Base-by-base conservation (phyloP, 352 stramenopile genomes). In the Phytophthora citrophthora region DNA sequence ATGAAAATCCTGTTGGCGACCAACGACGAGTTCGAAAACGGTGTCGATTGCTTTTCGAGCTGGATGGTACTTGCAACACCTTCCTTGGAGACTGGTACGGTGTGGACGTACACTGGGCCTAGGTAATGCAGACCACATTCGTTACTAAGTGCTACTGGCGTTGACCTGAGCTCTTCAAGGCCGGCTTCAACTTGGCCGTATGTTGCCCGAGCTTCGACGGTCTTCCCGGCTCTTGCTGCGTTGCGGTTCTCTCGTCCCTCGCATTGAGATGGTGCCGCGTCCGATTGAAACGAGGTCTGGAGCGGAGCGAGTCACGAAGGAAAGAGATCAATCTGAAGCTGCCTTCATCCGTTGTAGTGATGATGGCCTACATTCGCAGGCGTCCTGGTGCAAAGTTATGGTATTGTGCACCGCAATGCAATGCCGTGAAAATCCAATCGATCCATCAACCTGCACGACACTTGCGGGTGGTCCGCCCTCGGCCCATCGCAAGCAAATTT, bases 401-500 rank as follows among this genome's bases (percentile, higher is more conserved):
- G 20, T 20, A 32, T 32, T 32, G 5, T 47, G 36, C 36, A 16
- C 36, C 36, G 36, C 36, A 32, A 32, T 48, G 41, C 27, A 32
- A 11, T 32, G 27, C 5, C 10, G 27, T 32, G 38, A 63, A 24
- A 44, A 58, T 38, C 41, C 12, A 45, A 34, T 34, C 46, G 27
- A 39, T 29, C 26, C 39, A 59, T 43, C 26, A 40, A 48, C 31
- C 15, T 43, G 51, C 27, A 26, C 15, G 40, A 41, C 31, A 31
- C 50, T 23, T 47, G 26, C n/a, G 36, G 41, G 39, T 71, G 56
- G 56, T 66, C 63, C 63, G 23, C 48, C 63, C 63, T 54, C 47
- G 12, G 31, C 62, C 15, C 26, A 66, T 56, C 48, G 55, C 29
- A 39, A 56, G n/a, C 9, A 38, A 23, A 56, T 45, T 61, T 55